Evolutionary conservation across 352 stramenopile genomes (phyloP).

Genomic region (Globisporangium paroecandrum): DNA sequence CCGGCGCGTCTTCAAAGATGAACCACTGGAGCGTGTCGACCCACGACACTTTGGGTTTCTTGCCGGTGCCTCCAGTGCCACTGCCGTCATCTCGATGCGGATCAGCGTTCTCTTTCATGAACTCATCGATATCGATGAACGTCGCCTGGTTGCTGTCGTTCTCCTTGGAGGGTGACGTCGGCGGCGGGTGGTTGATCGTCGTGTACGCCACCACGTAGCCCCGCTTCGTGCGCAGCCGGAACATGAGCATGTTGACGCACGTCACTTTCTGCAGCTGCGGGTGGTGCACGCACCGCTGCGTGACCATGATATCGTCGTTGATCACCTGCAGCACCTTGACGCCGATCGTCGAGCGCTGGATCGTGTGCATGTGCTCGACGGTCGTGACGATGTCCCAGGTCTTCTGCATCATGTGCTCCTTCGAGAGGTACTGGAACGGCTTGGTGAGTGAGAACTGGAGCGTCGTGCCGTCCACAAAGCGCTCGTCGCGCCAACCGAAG

Average conservation of each 20-base stretch:
- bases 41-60: constrained; percentile 34
- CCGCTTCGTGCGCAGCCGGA: constrained; percentile 30
- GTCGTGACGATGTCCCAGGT: constrained; percentile 55
- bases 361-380: constrained; percentile 46
- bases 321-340: constrained; percentile 47
- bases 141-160: neutral
- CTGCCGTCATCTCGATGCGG: constrained; percentile 6
- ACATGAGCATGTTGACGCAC: constrained; percentile 57
- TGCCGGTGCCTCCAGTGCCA: neutral
- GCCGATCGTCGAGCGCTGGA: constrained; percentile 46
- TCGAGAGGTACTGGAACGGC: constrained; percentile 24
- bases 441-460: constrained; percentile 47
- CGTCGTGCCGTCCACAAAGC: constrained; percentile 44
- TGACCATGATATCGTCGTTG: constrained; percentile 43
- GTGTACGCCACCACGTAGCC: constrained; percentile 48
- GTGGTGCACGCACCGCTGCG: constrained; percentile 47
- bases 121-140: constrained; percentile 27
- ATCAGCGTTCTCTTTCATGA: constrained; percentile 32
- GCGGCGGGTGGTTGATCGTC: constrained; percentile 37
- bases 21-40: constrained; percentile 54
- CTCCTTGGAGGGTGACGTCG: constrained; percentile 15
- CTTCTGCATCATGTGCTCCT: constrained; percentile 37
- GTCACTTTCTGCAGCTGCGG: constrained; percentile 42
- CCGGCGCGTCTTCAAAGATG: constrained; percentile 16
- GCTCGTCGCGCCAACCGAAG: constrained; percentile 47